A percentile compares a stretch with the other conserved stretches of the same genome.
These are phyloP conservation scores for Mimosa pudica DNA, from an alignment of 306 rosid genomes.

Conservation along the genomic window DNA sequence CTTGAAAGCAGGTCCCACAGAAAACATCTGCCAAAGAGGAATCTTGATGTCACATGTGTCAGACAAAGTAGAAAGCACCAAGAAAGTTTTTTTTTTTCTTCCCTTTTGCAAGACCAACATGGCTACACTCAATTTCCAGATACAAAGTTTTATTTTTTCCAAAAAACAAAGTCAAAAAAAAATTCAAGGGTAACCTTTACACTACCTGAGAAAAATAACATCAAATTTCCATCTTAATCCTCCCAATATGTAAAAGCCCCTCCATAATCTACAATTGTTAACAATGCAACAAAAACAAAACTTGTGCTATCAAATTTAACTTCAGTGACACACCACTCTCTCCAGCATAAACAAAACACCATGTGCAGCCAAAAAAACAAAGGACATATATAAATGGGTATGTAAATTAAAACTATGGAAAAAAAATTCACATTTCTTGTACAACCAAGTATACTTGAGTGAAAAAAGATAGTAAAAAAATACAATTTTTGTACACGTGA, in stretches of 20 bases:
- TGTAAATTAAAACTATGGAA: background rate
- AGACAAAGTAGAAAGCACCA: conserved; percentile 15
- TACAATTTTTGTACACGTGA: background rate
- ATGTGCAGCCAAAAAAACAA: background rate
- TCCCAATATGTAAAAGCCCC: conserved; percentile 6
- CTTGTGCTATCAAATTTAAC: background rate
- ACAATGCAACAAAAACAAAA: background rate
- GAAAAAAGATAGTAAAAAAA: background rate
- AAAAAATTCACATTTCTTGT: background rate
- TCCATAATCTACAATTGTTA: conserved; percentile 9
- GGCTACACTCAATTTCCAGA: conserved; percentile 28
- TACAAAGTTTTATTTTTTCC: background rate
- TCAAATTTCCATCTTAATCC: conserved; percentile 6
- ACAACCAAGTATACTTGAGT: background rate
- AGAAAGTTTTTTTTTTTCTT: background rate
- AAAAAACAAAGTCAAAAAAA: background rate
- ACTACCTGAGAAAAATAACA: conserved; percentile 4
- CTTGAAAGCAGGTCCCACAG: conserved; percentile 80
- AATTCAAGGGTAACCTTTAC: background rate
- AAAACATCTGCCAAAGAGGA: conserved; percentile 56
- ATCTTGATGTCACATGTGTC: background rate
- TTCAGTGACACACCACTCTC: background rate
- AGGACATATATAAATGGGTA: background rate
- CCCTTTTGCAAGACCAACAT: background rate
- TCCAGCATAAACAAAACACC: background rate